Percentiles rank a stretch among this genome's conserved stretches.
Evolutionary conservation across 805 yeast species (phyloP).

Genomic region (Yamadazyma laniorum): DNA sequence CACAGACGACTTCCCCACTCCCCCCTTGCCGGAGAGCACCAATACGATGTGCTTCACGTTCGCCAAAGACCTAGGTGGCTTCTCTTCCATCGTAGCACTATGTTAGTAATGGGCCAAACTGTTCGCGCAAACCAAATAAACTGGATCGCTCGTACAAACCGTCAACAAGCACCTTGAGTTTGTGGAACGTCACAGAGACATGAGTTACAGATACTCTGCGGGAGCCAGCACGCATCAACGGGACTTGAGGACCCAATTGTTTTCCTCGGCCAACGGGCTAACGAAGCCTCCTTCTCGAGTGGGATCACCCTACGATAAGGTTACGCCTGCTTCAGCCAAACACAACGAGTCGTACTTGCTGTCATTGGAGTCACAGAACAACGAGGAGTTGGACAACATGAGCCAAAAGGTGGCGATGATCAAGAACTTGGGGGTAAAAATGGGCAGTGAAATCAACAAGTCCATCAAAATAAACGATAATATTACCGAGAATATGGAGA

Average conservation of each 20-base stretch:
- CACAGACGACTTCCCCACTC: slow-evolving; percentile 95
- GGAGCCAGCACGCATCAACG: slow-evolving; percentile 40
- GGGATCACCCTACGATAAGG: slow-evolving; percentile 39
- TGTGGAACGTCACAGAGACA: slow-evolving; percentile 7
- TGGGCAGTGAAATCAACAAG: slow-evolving; percentile 46
- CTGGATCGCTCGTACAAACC: too few relatives aligned
- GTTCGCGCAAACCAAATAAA: neutral
- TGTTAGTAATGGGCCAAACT: neutral
- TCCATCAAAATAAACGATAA: slow-evolving; percentile 41
- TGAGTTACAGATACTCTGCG: slow-evolving; percentile 29
- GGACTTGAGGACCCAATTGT: slow-evolving; percentile 42
- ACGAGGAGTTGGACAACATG: slow-evolving; percentile 42
- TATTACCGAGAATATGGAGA: slow-evolving; percentile 38
- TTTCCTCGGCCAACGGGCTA: slow-evolving; percentile 22
- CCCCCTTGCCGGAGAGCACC: slow-evolving; percentile 92
- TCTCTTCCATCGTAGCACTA: slow-evolving; percentile 4
- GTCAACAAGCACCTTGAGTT: too few relatives aligned
- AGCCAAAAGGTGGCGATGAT: slow-evolving; percentile 40
- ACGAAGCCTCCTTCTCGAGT: slow-evolving; percentile 23
- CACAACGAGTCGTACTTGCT: slow-evolving; percentile 42
- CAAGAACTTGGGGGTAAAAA: slow-evolving; percentile 39
- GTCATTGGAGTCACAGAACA: slow-evolving; percentile 43
- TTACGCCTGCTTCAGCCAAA: slow-evolving; percentile 27
- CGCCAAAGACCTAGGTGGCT: slow-evolving; percentile 32
- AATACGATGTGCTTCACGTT: slow-evolving; percentile 74